phyloP scores from a whole-genome alignment of 2,329 filamentous ascomycete genomes.

The Tympanopsis confertula region DNA sequence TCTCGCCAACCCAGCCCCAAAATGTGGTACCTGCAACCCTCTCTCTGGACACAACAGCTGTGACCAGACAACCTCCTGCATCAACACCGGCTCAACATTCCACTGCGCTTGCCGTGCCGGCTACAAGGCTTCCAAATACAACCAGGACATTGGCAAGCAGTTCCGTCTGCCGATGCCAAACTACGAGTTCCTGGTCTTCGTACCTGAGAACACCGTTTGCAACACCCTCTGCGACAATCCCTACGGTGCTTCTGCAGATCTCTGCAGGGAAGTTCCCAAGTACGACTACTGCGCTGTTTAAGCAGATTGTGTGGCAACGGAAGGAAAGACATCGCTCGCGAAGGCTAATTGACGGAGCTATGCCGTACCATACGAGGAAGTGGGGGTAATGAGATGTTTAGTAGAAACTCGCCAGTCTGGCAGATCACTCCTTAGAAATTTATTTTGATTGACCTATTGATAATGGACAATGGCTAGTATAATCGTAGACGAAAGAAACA shows the following conservation, averaged over 20 bases:
- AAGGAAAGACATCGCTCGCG: too few relatives aligned
- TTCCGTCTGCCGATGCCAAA: slow-evolving; percentile 23
- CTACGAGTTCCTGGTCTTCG: slow-evolving; percentile 24
- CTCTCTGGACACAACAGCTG: slow-evolving; percentile 23
- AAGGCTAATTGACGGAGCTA: too few relatives aligned
- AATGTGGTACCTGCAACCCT: slow-evolving; percentile 22
- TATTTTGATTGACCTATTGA: too few relatives aligned
- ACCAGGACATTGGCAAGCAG: slow-evolving; percentile 16
- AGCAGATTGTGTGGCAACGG: neutral
- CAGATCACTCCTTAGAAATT: too few relatives aligned
- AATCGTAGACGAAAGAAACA: too few relatives aligned
- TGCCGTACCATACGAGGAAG: too few relatives aligned
- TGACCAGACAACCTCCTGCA: slow-evolving; percentile 28
- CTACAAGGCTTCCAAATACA: slow-evolving; percentile 19
- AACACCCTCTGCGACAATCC: slow-evolving; percentile 20
- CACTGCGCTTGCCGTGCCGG: slow-evolving; percentile 27
- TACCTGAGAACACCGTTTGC: slow-evolving; percentile 18
- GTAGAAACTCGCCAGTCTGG: too few relatives aligned
- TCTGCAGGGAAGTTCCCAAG: slow-evolving; percentile 20
- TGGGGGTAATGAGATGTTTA: too few relatives aligned
- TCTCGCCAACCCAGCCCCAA: slow-evolving; percentile 1
- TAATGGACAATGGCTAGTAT: too few relatives aligned
- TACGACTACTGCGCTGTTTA: neutral
- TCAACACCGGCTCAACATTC: slow-evolving; percentile 23
- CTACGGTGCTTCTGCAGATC: slow-evolving; percentile 12